Percentiles rank a stretch among this genome's conserved stretches.
Evolutionary conservation across 371 early-diverging fungal genomes (phyloP).

Genomic region (Haplosporangium sp.): DNA sequence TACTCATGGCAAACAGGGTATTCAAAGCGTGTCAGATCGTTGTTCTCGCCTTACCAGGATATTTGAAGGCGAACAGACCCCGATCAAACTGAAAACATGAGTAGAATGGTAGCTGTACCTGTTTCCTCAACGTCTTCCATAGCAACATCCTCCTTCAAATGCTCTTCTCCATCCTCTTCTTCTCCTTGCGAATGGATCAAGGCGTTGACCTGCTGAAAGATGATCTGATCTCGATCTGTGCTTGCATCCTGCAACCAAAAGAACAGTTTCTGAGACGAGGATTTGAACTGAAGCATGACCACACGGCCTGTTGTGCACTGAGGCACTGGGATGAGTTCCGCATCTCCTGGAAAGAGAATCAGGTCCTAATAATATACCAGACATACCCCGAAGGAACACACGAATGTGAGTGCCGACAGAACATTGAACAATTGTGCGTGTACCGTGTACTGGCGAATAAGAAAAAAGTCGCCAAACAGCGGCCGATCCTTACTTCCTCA

Average conservation of each 20-base stretch:
- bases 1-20: too few species aligned
- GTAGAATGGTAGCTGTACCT: neutral
- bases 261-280: slow-evolving; percentile 76
- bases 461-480: too few species aligned
- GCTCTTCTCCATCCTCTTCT: slow-evolving; percentile 34
- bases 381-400: neutral
- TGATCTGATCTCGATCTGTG: slow-evolving; percentile 66
- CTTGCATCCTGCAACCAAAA: slow-evolving; percentile 85
- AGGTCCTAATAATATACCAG: slow-evolving; percentile 58
- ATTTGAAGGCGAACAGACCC: neutral
- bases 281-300: slow-evolving; percentile 77
- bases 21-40: too few species aligned
- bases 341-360: slow-evolving; percentile 85
- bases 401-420: neutral
- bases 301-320: slow-evolving; percentile 82
- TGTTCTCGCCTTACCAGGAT: neutral
- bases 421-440: neutral
- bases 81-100: neutral
- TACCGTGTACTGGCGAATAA: too few species aligned
- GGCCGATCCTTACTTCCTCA: slow-evolving; percentile 65
- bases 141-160: slow-evolving; percentile 27
- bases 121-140: slow-evolving; percentile 37
- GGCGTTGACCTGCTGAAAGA: slow-evolving; percentile 62
- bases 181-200: slow-evolving; percentile 63
- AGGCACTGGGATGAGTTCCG: slow-evolving; percentile 69